Base-by-base conservation (phyloP, 257 asterid genomes). In the Phtheirospermum japonicum region DNA sequence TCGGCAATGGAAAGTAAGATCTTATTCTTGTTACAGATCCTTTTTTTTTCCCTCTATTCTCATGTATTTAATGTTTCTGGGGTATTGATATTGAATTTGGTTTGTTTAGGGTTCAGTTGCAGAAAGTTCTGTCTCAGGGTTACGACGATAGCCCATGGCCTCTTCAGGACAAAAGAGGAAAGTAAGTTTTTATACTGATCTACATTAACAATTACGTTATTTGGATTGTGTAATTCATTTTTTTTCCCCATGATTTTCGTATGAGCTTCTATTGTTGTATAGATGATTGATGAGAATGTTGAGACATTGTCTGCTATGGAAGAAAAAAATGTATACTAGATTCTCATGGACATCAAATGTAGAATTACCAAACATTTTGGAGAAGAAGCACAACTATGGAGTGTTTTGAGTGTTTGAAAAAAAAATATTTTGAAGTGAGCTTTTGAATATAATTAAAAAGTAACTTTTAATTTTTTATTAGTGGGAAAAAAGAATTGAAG, bases 1-100 rank as follows among this genome's bases (percentile, higher is more conserved):
- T 92, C 26, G 99, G 99, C 75, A 80, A 72, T 18, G 97, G 99
- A 83, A 89, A 80, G 97, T 92, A 79, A 76, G 51, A 65, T 12
- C 37, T 32, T 65, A 14, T 34, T 31, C 33, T 56, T 6, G 9
- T 33, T 53, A 0, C 49, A 0, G 31, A 4, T 66, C 60, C n/a
- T n/a, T n/a, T n/a, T n/a, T n/a, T n/a, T n/a, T n/a, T n/a, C n/a
- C n/a, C n/a, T n/a, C n/a, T n/a, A n/a, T n/a, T n/a, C n/a, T n/a
- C n/a, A n/a, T n/a, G n/a, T n/a, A 28, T 69, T 45, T 4, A 17
- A 2, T 34, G 4, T 12, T 26, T 16, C 4, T 32, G 23, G 57
- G 51, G 48, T 62, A 4, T 37, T 61, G 40, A 20, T 65, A 10
- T 62, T 32, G 63, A 53, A 67, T 74, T 62, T 59, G 72, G 32